Evolutionary conservation across 352 stramenopile species (phyloP), one percentile per base, ranked within the genome.

Genomic region (Phytophthora nicotianae): DNA sequence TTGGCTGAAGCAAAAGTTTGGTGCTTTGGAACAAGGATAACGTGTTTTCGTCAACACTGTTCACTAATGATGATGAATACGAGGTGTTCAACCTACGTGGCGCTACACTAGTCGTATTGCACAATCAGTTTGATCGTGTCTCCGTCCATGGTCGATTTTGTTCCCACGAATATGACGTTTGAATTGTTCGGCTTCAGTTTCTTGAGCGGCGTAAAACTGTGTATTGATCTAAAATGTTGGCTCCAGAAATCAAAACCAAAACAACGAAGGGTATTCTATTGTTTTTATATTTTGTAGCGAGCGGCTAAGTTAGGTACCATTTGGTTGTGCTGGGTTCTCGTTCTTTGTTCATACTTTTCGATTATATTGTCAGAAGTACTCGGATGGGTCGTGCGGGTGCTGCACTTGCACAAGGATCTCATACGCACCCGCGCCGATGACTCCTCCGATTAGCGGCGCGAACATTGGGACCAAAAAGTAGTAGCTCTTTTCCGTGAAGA

Each of bases 381-480:
- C 63, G 1, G 37, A 16, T 1, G 63, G 57, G 5, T 71, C 58
- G 20, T 70, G 48, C 1, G 68, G 75, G 56, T 89, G 78, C 60
- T 90, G 78, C 11, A 79, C 79, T 47, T 82, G 63, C 24, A 90
- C 74, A 1, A 79, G 68, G 2, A 87, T 33, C 29, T 80, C 70
- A 66, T 88, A 90, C 19, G 60, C 19, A 24, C 78, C 76, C 0
- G 58, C 77, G 6, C 81, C 77, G 13, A 78, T 37, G 13, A 83
- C 59, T 11, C 69, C 77, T 14, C 79, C 79, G 10, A 86, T 53
- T 10, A 74, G 49, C 13, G 77, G 79, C 9, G 67, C 77, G 23
- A 89, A 74, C 54, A 89, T 70, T n/a, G 77, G 77, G 56, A 86
- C 79, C 61, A 76, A 79, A 51, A 89, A 87, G 75, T 89, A 89